These are phyloP conservation scores for Wallacemonas sp. DNA, from an alignment of 208 protist species.

Conservation along the genomic window DNA sequence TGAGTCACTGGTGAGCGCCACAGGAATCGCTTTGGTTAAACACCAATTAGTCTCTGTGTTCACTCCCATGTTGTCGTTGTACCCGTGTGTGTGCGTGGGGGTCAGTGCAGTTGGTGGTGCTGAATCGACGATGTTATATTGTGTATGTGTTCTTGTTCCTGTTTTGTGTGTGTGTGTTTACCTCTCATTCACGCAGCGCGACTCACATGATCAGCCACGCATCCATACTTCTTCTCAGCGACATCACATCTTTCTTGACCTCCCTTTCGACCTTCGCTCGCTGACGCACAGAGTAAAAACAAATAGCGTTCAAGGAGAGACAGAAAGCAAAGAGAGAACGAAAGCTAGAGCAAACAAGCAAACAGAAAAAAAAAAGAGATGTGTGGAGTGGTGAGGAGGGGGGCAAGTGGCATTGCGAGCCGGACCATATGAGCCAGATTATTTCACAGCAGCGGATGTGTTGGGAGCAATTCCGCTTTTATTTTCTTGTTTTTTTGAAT, in stretches of 20 bases:
- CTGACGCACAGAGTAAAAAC: constrained; percentile 5
- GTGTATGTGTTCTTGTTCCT: neutral
- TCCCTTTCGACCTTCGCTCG: neutral
- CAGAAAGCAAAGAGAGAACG: constrained; percentile 15
- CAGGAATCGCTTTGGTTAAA: too few species aligned
- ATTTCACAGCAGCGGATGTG: too few species aligned
- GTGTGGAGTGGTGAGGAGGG: constrained; percentile 2
- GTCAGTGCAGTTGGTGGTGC: too few species aligned
- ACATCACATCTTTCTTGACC: too few species aligned
- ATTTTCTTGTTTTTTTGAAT: too few species aligned
- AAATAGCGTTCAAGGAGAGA: neutral
- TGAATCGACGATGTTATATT: neutral
- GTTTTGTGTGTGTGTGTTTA: neutral
- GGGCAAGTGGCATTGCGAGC: neutral
- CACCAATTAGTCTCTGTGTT: too few species aligned
- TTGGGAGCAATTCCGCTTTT: too few species aligned
- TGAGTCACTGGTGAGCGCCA: too few species aligned
- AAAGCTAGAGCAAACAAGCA: constrained; percentile 6
- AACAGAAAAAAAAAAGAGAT: neutral
- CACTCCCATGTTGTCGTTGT: neutral
- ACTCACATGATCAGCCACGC: neutral
- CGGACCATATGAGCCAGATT: too few species aligned
- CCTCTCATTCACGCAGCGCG: neutral
- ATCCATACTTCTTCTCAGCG: too few species aligned
- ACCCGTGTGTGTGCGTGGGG: neutral